Percentiles rank a stretch among this genome's conserved stretches.
Conservation (phyloP, 108 stramenopile species). For the Tribonema minus region DNA sequence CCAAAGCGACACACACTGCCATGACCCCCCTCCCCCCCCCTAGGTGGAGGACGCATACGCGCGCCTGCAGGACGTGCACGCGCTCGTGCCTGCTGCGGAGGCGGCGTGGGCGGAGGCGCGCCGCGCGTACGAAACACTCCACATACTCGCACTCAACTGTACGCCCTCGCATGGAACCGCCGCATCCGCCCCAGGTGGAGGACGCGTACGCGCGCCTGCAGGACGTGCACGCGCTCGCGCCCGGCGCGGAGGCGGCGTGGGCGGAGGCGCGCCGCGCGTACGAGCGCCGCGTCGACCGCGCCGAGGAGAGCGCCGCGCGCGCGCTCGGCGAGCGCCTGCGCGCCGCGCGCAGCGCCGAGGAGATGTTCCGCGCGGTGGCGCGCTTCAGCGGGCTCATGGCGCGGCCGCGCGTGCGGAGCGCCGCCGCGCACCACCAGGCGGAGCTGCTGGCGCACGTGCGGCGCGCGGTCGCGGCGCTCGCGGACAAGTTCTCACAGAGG, state of each 20-base stretch:
- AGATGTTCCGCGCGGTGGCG: constrained; percentile 92
- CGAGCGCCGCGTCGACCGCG: constrained; percentile 59
- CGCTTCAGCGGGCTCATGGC: constrained; percentile 88
- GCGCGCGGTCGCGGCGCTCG: constrained; percentile 72
- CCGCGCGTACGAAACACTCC: constrained; percentile 71
- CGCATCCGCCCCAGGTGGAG: constrained; percentile 39
- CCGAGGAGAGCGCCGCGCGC: constrained; percentile 51
- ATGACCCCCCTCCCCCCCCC: too few species aligned
- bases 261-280: constrained; percentile 62
- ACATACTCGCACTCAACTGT: too few species aligned
- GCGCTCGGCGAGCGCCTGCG: constrained; percentile 46
- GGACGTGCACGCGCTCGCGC: constrained; percentile 9
- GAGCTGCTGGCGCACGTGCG: constrained; percentile 84
- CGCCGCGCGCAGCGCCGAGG: constrained; percentile 77
- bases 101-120: constrained; percentile 53
- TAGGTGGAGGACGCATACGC: constrained; percentile 46
- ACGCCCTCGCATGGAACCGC: too few species aligned
- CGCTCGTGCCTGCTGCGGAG: constrained; percentile 2
- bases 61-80: constrained; percentile 16
- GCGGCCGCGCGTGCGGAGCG: constrained; percentile 72
- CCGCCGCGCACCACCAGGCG: constrained; percentile 89
- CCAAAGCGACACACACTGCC: too few species aligned
- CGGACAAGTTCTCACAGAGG: constrained; percentile 82
- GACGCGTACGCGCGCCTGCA: constrained; percentile 38
- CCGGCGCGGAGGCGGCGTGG: constrained; percentile 18